Evolutionary conservation across 306 rosid species (phyloP).

Genomic region (Trichosanthes cucumerina): DNA sequence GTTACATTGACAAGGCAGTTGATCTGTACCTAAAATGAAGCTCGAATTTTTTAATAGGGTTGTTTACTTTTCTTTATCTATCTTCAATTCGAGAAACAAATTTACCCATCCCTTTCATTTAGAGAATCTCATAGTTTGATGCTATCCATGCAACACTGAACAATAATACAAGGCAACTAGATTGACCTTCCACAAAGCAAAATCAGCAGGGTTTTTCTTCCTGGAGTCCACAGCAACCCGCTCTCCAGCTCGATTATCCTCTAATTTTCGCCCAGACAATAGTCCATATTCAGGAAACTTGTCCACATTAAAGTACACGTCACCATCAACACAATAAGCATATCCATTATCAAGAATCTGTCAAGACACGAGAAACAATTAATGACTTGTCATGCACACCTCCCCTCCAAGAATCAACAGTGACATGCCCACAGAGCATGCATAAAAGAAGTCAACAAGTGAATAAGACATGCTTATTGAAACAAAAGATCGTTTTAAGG

Average conservation of each 20-base stretch:
- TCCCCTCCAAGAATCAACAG: not conserved
- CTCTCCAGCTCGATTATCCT: slow-evolving; percentile 97
- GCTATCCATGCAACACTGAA: not conserved
- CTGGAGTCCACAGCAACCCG: slow-evolving; percentile 86
- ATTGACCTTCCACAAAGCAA: slow-evolving; percentile 93
- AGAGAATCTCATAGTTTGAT: not conserved
- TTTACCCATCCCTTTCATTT: not conserved
- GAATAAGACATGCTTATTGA: not conserved
- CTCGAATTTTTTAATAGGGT: no score
- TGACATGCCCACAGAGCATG: not conserved
- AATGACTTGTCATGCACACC: not conserved
- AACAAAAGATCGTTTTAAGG: not conserved
- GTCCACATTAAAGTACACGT: slow-evolving; percentile 73
- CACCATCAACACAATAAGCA: slow-evolving; percentile 79
- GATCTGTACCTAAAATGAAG: not conserved
- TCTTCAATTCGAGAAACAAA: not conserved
- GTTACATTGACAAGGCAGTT: not conserved
- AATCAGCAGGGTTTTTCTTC: slow-evolving; percentile 93
- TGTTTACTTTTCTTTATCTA: not conserved
- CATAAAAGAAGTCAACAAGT: not conserved
- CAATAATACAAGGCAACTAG: not conserved
- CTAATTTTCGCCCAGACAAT: slow-evolving; percentile 69
- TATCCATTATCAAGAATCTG: slow-evolving; percentile 85
- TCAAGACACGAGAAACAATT: slow-evolving; percentile 19
- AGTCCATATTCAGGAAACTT: slow-evolving; percentile 78